Base-by-base conservation (phyloP, 805 yeast species). In the Hermanozyma aechmeae region DNA sequence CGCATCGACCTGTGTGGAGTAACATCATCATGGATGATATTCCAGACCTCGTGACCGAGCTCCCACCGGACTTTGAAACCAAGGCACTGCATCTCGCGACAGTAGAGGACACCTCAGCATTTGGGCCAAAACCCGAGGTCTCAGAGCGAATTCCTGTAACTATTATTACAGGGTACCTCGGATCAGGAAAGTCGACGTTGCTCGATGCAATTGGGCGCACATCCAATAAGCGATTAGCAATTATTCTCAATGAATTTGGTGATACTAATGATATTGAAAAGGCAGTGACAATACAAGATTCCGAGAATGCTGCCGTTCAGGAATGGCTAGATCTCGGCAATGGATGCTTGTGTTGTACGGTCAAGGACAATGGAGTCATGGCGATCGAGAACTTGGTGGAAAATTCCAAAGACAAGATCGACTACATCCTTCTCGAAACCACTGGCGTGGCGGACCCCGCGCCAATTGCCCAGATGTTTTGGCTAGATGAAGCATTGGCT, bases 361-460 rank as follows among this genome's bases (percentile, higher is more conserved):
- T 93, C 19, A 86, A 85, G 49, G 96, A 87, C 51, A 81, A 78
- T 32, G 98, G 98, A 4, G 96, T 92, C 1, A 68, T 80, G 24
- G 98, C 98, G 0, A 86, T 92, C 30, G 98, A 92, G 51, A 73
- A 83, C 33, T 68, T 92, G 42, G 76, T 89, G 35, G 78, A 75
- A 17, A 69, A 76, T 29, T 69, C 78, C 18, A 79, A 77, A 5
- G 78, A 73, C 18, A 68, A 69, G 29, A 86, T 89, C 29, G 98
- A 92, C 53, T 81, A 89, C 48, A 86, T 92, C n/a, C 51, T 92
- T 15, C 59, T 92, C 30, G 98, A 92, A 49, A 92, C 98, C 0
- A 85, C 95, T 0, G 98, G 98, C 0, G 68, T 92, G 11, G 98
- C 98, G 0, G 97, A 92, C 48, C 98, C 98, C 0, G 96, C 87